Evolutionary conservation across 176 grass and related monocot genomes (phyloP).

Genomic region (Guadua angustifolia): DNA sequence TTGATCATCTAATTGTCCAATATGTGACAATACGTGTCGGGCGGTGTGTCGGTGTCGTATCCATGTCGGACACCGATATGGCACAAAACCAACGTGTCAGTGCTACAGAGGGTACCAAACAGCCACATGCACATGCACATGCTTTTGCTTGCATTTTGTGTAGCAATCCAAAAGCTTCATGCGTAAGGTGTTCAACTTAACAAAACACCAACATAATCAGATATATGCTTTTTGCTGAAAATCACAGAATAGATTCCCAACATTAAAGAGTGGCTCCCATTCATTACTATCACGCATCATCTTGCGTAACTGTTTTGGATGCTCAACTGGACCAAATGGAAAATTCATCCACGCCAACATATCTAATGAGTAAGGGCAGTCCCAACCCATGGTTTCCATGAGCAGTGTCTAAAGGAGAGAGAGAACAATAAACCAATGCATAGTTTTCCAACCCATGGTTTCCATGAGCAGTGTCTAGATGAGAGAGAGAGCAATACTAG

Average conservation of each 20-base stretch:
- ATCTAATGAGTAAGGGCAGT: not conserved
- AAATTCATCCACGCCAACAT: not conserved
- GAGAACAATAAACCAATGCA: no score
- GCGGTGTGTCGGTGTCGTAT: no score
- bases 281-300: not conserved
- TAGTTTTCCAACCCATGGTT: no score
- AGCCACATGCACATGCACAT: not conserved
- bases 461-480: no score
- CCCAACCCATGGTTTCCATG: no score
- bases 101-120: not conserved
- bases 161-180: not conserved
- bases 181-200: not conserved
- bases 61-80: no score
- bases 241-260: not conserved
- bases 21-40: no score
- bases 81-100: no score
- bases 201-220: not conserved
- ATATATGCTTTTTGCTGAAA: conserved; percentile 3
- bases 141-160: not conserved
- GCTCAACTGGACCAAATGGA: not conserved
- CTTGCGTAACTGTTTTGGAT: not conserved
- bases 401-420: no score
- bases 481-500: no score
- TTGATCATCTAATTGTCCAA: no score
- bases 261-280: not conserved